Base-by-base conservation (phyloP, 768 basidiomycete genomes). In the Dentipellis sp. region DNA sequence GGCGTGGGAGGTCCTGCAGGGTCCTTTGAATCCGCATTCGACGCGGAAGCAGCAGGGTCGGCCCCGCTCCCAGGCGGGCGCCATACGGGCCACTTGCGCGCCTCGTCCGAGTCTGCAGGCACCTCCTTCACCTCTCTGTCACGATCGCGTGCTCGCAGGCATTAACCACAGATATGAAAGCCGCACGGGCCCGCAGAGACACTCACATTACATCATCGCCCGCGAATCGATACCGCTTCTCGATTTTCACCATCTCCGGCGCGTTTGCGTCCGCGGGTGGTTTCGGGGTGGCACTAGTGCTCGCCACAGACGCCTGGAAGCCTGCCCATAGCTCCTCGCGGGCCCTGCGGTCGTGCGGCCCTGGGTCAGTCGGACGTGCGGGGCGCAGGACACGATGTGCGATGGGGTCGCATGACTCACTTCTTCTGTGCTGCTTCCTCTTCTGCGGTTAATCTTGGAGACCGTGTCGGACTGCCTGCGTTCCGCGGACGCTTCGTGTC, bases 191-290 rank as follows among this genome's bases (percentile, higher is more conserved):
- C n/a, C 35, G 12, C 1, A 17, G 19, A 45, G 4, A 36, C n/a
- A 75, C 85, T 64, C 67, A 92, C 91, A 76, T 71, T 48, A 86
- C 74, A 35, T 84, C 79, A 58, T 92, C 83, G 21, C 91, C 91
- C 1, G 89, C 91, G 63, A 87, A 94, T 36, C 79, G 67, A 67
- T 83, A 87, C 37, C 74, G 77, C 65, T 82, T 87, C 66, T 83
- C 78, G 49, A 94, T 72, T 68, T 83, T 86, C 37, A 93, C 76
- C 62, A 74, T 72, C 53, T 72, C 77, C 59, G 62, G 67, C n/a
- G 66, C 51, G 12, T 61, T 58, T 1, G 62, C 56, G 38, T 63
- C 61, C n/a, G 53, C 56, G 39, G 60, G 56, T n/a, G 55, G 40
- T 8, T 19, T 42, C 14, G 10, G 48, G 17, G 17, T 22, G 19